A percentile compares a stretch with the other conserved stretches of the same genome.
These are phyloP conservation scores for Eucalyptus paniculata DNA, from an alignment of 345 rosid species.

Conservation along the genomic window DNA sequence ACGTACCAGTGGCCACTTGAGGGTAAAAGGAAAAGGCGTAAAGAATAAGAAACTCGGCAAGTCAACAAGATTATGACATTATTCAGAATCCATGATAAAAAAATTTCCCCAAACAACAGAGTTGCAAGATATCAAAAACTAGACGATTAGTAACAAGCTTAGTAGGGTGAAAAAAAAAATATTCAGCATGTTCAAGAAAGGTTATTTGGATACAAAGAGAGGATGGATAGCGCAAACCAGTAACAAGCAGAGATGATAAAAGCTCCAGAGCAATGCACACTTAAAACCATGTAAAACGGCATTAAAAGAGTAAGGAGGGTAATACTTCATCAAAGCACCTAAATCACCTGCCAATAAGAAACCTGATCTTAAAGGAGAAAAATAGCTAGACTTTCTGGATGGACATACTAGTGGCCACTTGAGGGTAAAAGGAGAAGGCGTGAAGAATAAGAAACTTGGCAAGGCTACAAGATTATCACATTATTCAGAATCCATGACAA, in stretches of 20 bases:
- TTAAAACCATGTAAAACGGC: no score
- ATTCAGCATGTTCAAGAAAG: not conserved
- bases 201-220: not conserved
- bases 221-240: not conserved
- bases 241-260: not conserved
- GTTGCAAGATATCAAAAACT: not conserved
- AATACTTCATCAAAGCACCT: not conserved
- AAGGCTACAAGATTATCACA: not conserved
- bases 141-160: not conserved
- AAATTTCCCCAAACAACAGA: not conserved
- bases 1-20: not conserved
- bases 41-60: not conserved
- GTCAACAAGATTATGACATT: not conserved
- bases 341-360: not conserved
- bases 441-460: not conserved
- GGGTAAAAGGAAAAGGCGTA: not conserved
- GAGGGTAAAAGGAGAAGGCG: not conserved
- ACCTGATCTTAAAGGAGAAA: not conserved
- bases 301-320: not conserved
- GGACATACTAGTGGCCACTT: not conserved
- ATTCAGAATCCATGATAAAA: not conserved
- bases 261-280: not conserved
- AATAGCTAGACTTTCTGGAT: not conserved
- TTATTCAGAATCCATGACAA: not conserved
- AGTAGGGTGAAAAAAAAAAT: not conserved